A percentile compares a stretch with the other conserved stretches of the same genome.
phyloP scores from a whole-genome alignment of 352 stramenopile species.

The Phytophthora constricta region DNA sequence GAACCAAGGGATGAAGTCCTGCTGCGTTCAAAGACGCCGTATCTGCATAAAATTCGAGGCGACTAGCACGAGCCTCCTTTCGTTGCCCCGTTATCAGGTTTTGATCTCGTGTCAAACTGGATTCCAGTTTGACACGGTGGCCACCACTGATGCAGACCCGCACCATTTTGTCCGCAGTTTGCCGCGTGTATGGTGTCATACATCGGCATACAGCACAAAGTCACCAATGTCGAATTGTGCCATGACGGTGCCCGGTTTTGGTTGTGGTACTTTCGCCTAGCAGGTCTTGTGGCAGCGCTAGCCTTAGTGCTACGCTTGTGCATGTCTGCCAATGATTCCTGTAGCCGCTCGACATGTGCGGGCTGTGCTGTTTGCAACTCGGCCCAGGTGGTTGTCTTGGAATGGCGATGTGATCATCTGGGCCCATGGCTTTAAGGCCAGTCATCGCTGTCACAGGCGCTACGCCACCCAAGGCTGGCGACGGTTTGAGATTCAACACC shows the following conservation, averaged over 20 bases:
- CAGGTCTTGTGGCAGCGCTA: neutral
- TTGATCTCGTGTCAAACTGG: conserved; percentile 18
- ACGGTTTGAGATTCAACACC: conserved; percentile 28
- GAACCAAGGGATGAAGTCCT: neutral
- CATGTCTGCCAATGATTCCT: conserved; percentile 1
- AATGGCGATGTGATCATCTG: conserved; percentile 8
- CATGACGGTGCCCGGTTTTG: conserved; percentile 11
- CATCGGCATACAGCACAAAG: conserved; percentile 31
- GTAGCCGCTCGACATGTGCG: neutral
- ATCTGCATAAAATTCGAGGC: conserved; percentile 27
- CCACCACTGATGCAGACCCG: conserved; percentile 18
- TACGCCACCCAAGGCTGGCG: conserved; percentile 26
- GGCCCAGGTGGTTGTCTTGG: neutral
- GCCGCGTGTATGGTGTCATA: conserved; percentile 16
- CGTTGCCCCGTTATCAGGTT: conserved; percentile 18
- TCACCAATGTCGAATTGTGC: conserved; percentile 27
- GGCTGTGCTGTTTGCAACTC: conserved; percentile 1
- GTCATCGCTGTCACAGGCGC: conserved; percentile 40
- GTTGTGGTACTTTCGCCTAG: neutral
- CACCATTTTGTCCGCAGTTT: conserved; percentile 28
- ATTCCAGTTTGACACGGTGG: conserved; percentile 23
- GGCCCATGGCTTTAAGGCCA: neutral
- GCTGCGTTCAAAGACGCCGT: neutral
- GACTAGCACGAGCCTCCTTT: conserved; percentile 17
- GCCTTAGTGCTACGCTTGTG: conserved; percentile 5